Conservation (phyloP, 2,329 filamentous ascomycete genomes). For the Nemania serpens region DNA sequence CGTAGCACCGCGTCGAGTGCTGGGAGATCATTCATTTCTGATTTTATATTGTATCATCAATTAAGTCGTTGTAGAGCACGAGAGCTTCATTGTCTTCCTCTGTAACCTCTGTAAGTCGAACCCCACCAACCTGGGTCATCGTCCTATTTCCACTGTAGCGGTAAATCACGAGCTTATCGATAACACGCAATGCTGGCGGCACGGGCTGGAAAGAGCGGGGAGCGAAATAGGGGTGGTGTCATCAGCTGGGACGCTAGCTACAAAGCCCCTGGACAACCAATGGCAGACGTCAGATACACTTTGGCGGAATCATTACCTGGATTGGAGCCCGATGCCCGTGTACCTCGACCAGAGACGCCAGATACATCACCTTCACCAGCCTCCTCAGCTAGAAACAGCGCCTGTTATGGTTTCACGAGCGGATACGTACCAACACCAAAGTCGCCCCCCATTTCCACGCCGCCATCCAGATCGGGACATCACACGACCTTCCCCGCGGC, state of each 20-base stretch:
- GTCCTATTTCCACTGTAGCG: too few species aligned
- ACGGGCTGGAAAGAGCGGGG: constrained; percentile 25
- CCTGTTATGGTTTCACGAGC: constrained; percentile 32
- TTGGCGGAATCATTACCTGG: constrained; percentile 36
- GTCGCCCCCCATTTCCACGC: constrained; percentile 19
- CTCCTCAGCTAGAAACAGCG: constrained; percentile 14
- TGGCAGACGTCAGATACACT: constrained; percentile 33
- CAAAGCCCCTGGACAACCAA: constrained; percentile 39
- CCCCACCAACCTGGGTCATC: not conserved
- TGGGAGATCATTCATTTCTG: constrained; percentile 2
- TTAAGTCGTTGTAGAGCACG: too few species aligned
- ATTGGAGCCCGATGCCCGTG: constrained; percentile 34
- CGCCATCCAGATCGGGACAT: constrained; percentile 11
- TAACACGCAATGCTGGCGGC: constrained; percentile 21
- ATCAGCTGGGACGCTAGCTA: constrained; percentile 7
- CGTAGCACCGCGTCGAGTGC: not conserved
- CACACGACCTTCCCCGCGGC: constrained; percentile 16
- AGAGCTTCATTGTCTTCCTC: not conserved
- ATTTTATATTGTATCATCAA: not conserved
- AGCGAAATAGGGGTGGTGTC: constrained; percentile 36
- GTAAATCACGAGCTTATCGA: constrained; percentile 28
- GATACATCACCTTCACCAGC: constrained; percentile 20
- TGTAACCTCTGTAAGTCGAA: constrained; percentile 21
- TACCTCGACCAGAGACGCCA: constrained; percentile 23
- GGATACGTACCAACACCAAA: constrained; percentile 31